These are phyloP conservation scores for Globisporangium cylindrosporum DNA, from an alignment of 352 stramenopile species.

Conservation along the genomic window DNA sequence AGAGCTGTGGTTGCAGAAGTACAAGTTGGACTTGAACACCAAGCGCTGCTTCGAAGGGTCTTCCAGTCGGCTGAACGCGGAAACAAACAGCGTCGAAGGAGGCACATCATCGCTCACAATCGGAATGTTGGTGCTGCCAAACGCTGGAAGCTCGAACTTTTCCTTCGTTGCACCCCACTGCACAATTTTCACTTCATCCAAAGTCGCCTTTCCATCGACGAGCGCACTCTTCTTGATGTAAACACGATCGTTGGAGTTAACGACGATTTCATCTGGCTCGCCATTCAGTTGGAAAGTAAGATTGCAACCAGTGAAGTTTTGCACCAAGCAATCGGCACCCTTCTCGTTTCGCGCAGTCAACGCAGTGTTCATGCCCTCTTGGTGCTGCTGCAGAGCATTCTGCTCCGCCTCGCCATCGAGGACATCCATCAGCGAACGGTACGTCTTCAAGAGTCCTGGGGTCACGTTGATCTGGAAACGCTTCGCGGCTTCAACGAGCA, in stretches of 20 bases:
- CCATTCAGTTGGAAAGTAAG: constrained; percentile 50
- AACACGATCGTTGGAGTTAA: constrained; percentile 46
- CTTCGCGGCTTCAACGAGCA: constrained; percentile 61
- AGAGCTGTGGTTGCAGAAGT: constrained; percentile 78
- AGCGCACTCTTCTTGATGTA: constrained; percentile 31
- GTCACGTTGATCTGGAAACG: constrained; percentile 79
- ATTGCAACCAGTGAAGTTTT: constrained; percentile 71
- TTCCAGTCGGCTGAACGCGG: constrained; percentile 67
- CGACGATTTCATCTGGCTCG: constrained; percentile 27
- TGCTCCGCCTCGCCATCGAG: constrained; percentile 60
- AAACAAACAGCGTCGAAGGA: constrained; percentile 59
- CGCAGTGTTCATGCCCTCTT: constrained; percentile 48
- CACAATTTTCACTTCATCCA: constrained; percentile 57
- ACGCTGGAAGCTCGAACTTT: constrained; percentile 41
- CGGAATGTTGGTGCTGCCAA: constrained; percentile 60
- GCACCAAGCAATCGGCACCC: constrained; percentile 53
- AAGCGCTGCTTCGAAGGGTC: constrained; percentile 58
- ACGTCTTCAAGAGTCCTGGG: constrained; percentile 68
- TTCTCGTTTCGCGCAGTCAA: constrained; percentile 36
- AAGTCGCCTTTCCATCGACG: constrained; percentile 30
- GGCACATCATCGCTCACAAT: constrained; percentile 35
- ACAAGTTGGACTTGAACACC: constrained; percentile 78
- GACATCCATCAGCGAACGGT: constrained; percentile 75
- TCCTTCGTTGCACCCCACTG: constrained; percentile 49
- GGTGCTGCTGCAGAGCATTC: constrained; percentile 60